Evolutionary conservation across 345 rosid species (phyloP), one percentile per base, ranked within the genome.

Genomic region (Kernera saxatilis): DNA sequence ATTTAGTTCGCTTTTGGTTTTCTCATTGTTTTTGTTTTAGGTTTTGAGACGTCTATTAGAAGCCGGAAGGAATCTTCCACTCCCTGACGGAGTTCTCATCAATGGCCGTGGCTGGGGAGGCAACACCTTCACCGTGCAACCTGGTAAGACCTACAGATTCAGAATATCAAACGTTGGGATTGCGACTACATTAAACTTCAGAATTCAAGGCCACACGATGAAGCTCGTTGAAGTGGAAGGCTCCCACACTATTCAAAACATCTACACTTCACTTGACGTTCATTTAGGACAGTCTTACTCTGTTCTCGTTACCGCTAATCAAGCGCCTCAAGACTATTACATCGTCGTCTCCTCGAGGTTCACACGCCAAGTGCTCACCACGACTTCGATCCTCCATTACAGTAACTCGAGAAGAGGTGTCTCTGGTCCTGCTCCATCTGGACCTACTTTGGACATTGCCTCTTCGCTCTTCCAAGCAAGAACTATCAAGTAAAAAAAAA

Each of bases 201-300:
- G 96, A 44, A 91, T 93, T 61, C 96, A 93, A 45, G 92, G 92
- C 27, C 98, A 93, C 82, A 79, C 64, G 15, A 75, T 93, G 91
- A 91, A 86, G 78, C 70, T 93, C 50, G 80, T 94, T 8, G 99
- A 93, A 78, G 96, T 88, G 1, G 99, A 94, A 79, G 99, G 99
- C 30, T 88, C 96, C 22, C 97, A 94, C 72, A 89, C 97, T 4
- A 55, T 89, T 19, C 99, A 94, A 72, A 89, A 78, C 72, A 77
- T 79, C 33, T 89, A 86, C 41, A 44, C 81, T 6, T 78, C 89
- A 60, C 85, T 94, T 5, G 99, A 94, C 61, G 64, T 94, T 77
- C 99, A 94, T 74, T 82, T 89, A 0, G 99, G 99, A 15, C 97
- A 94, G 75, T 85, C 95, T 19, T 94, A 83, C 65, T 94, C 99